A percentile compares a stretch with the other conserved stretches of the same genome.
Evolutionary conservation across 1,139 yeast genomes (phyloP).

Genomic region (Protomyces inouyei): DNA sequence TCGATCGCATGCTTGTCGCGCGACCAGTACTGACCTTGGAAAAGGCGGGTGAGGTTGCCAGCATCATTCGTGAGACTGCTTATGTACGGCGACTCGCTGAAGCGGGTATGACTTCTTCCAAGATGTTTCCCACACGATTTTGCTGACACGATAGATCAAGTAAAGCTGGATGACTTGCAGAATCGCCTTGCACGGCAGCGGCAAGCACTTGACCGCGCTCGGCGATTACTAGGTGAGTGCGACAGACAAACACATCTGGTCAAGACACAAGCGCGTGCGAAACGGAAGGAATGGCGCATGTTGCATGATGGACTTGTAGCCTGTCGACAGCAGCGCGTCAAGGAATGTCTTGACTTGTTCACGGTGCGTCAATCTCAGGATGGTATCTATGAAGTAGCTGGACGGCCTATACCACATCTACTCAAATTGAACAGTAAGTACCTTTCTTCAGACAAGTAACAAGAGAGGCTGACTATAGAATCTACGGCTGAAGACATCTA

Average conservation of each 20-base stretch:
- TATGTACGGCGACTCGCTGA: constrained; percentile 3
- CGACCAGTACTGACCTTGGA: neutral
- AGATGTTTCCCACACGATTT: no score
- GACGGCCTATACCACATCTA: constrained; percentile 8
- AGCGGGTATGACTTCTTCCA: neutral
- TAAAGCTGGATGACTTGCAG: constrained; percentile 6
- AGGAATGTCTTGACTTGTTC: neutral
- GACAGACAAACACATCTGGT: neutral
- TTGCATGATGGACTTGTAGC: neutral
- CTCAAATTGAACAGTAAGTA: constrained; percentile 6
- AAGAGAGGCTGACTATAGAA: neutral
- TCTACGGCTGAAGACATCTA: neutral
- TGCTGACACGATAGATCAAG: constrained; percentile 1
- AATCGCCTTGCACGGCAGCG: constrained; percentile 20
- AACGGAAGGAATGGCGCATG: constrained; percentile 7
- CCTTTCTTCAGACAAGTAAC: neutral
- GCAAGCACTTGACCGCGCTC: constrained; percentile 6
- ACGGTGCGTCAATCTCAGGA: neutral
- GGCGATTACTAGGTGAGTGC: neutral
- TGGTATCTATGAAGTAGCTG: neutral
- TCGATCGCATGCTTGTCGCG: neutral
- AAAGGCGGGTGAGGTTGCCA: neutral
- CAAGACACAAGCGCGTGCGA: constrained; percentile 1
- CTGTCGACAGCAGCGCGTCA: neutral
- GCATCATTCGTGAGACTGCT: constrained; percentile 9